These are phyloP conservation scores for Ophiostoma triangulosporum DNA, from an alignment of 2,329 filamentous ascomycete species.

Conservation along the genomic window DNA sequence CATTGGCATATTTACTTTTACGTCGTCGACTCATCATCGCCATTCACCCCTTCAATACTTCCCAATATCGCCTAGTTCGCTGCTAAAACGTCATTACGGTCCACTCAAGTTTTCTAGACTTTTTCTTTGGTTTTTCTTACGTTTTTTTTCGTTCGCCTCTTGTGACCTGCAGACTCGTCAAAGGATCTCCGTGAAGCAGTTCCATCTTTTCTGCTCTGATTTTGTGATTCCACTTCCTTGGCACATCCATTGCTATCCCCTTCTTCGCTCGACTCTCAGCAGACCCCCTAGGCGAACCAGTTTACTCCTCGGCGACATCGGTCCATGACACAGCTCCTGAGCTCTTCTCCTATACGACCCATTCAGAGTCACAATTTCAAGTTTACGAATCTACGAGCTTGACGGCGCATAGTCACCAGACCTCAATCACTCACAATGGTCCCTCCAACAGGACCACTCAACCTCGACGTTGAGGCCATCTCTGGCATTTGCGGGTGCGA, in stretches of 20 bases:
- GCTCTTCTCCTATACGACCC: background rate
- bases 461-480: slow-evolving; percentile 77
- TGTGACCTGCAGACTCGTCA: background rate
- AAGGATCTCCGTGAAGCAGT: background rate
- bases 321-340: background rate
- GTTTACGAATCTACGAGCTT: background rate
- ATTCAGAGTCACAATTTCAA: background rate
- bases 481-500: slow-evolving; percentile 78
- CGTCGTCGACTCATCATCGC: background rate
- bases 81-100: background rate
- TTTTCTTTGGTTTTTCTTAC: background rate
- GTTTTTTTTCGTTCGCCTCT: background rate
- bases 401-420: background rate
- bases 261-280: background rate
- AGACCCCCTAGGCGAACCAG: background rate
- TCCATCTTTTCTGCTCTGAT: background rate
- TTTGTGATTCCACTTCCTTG: background rate
- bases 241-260: background rate
- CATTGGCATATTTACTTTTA: too few relatives aligned
- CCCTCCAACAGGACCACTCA: slow-evolving; percentile 41
- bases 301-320: background rate
- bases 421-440: slow-evolving; percentile 26
- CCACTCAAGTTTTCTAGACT: background rate
- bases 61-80: background rate
- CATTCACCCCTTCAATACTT: background rate